phyloP scores from a whole-genome alignment of 352 stramenopile genomes.

The Globisporangium megalacanthum region DNA sequence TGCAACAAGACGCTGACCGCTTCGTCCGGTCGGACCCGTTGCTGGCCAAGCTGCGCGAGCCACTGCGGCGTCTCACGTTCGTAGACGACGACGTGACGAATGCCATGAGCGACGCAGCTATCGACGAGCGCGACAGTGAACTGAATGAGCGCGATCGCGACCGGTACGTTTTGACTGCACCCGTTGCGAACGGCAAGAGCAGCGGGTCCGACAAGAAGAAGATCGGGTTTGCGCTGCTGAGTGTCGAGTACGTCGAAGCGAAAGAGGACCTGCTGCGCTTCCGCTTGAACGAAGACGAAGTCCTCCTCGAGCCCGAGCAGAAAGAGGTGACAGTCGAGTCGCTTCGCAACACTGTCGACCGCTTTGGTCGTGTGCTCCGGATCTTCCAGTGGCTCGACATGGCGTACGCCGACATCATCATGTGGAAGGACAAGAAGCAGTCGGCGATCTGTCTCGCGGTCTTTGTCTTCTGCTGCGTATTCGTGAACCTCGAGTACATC shows the following conservation, averaged over 20 bases:
- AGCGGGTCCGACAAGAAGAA: slow-evolving; percentile 27
- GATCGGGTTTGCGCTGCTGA: slow-evolving; percentile 51
- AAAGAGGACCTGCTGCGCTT: slow-evolving; percentile 69
- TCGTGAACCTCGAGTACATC: slow-evolving; percentile 68
- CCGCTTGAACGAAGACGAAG: slow-evolving; percentile 42
- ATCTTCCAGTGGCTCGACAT: slow-evolving; percentile 70
- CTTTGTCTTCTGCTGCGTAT: slow-evolving; percentile 67
- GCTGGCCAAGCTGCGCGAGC: slow-evolving; percentile 36
- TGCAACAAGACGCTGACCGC: slow-evolving; percentile 63
- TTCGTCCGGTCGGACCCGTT: slow-evolving; percentile 51
- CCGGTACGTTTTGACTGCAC: slow-evolving; percentile 36
- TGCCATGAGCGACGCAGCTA: background rate
- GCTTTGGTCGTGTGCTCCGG: slow-evolving; percentile 59
- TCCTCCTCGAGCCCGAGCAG: slow-evolving; percentile 54
- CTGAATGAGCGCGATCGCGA: slow-evolving; percentile 30
- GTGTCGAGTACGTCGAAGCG: slow-evolving; percentile 62
- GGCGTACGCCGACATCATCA: slow-evolving; percentile 74
- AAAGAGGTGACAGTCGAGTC: slow-evolving; percentile 82
- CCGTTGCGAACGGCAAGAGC: slow-evolving; percentile 23
- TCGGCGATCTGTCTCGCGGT: slow-evolving; percentile 52
- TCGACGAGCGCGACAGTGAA: slow-evolving; percentile 15
- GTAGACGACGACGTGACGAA: slow-evolving; percentile 33
- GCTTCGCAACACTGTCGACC: slow-evolving; percentile 66
- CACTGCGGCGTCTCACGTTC: slow-evolving; percentile 40
- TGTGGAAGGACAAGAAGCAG: slow-evolving; percentile 84